phyloP scores from a whole-genome alignment of 208 protist genomes.

The Jaenimonas drosophilae region DNA sequence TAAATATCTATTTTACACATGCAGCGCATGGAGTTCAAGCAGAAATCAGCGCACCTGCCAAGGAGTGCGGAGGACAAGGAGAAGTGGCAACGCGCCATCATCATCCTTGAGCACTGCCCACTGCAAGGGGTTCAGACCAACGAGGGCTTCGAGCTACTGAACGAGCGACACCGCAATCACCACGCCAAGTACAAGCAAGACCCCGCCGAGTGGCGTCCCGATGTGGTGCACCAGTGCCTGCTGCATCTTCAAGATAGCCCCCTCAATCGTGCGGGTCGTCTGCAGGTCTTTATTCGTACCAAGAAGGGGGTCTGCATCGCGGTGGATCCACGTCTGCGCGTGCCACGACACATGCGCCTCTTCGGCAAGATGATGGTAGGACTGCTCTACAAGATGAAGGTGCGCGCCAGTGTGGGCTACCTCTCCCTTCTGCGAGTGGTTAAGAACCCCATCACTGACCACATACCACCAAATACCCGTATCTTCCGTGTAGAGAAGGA shows the following conservation, averaged over 20 bases:
- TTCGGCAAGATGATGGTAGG: slow-evolving; percentile 99
- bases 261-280: slow-evolving; percentile 96
- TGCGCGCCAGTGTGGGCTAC: slow-evolving; percentile 82
- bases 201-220: slow-evolving; percentile 93
- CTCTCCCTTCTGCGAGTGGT: slow-evolving; percentile 96
- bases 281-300: slow-evolving; percentile 97
- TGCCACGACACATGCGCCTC: slow-evolving; percentile 97
- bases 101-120: slow-evolving; percentile 93
- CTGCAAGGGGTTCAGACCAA: slow-evolving; percentile 92
- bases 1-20: neutral
- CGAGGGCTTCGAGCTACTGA: slow-evolving; percentile 94
- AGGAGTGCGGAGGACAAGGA: slow-evolving; percentile 82
- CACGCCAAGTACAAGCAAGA: slow-evolving; percentile 92
- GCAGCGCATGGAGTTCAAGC: slow-evolving; percentile 59
- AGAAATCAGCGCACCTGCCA: slow-evolving; percentile 78
- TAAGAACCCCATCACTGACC: slow-evolving; percentile 97
- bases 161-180: slow-evolving; percentile 94
- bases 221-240: slow-evolving; percentile 98
- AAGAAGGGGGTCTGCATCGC: slow-evolving; percentile 92
- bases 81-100: slow-evolving; percentile 86
- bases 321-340: slow-evolving; percentile 95
- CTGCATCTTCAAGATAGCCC: slow-evolving; percentile 97
- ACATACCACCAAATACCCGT: slow-evolving; percentile 90
- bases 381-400: slow-evolving; percentile 97
- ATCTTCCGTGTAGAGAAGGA: slow-evolving; percentile 81